Conservation (phyloP, 129 eudicot genomes). For the Mikania micrantha region DNA sequence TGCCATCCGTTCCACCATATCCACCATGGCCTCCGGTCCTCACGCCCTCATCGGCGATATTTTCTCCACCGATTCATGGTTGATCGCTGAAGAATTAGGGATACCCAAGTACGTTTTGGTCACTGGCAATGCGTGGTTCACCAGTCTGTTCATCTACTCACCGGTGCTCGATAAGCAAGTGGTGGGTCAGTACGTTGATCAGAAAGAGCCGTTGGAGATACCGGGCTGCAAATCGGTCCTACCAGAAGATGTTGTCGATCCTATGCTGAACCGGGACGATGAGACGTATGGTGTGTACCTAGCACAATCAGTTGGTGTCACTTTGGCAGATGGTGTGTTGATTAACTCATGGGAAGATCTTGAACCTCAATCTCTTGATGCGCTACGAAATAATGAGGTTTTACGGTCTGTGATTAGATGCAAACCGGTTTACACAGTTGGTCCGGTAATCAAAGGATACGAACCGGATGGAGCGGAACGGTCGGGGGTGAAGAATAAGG, state of each 20-base stretch:
- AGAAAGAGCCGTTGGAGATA: constrained; percentile 30
- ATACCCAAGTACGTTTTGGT: constrained; percentile 44
- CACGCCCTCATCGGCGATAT: constrained; percentile 40
- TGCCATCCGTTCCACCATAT: constrained; percentile 27
- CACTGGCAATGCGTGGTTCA: constrained; percentile 43
- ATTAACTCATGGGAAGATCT: constrained; percentile 65
- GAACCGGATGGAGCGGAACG: constrained; percentile 5
- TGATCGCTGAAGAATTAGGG: constrained; percentile 42
- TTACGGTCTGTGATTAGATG: constrained; percentile 22
- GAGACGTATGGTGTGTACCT: constrained; percentile 36
- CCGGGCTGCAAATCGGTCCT: constrained; percentile 63
- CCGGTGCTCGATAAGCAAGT: constrained; percentile 44
- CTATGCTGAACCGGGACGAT: constrained; percentile 48
- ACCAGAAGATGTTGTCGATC: constrained; percentile 48
- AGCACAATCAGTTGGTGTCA: constrained; percentile 12
- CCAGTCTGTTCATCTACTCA: constrained; percentile 28
- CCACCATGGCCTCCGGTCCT: constrained; percentile 31
- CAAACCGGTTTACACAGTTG: constrained; percentile 57
- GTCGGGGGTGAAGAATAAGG: constrained; percentile 12
- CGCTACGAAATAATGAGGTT: constrained; percentile 27
- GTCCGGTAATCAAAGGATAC: constrained; percentile 37
- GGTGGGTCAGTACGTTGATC: constrained; percentile 47
- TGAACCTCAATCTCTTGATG: constrained; percentile 35
- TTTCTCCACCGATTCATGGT: constrained; percentile 30
- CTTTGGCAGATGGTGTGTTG: constrained; percentile 46